Percentiles rank a stretch among this genome's conserved stretches.
Conservation (phyloP, 2,329 filamentous ascomycete genomes). For the Aspergillus phoenicis region DNA sequence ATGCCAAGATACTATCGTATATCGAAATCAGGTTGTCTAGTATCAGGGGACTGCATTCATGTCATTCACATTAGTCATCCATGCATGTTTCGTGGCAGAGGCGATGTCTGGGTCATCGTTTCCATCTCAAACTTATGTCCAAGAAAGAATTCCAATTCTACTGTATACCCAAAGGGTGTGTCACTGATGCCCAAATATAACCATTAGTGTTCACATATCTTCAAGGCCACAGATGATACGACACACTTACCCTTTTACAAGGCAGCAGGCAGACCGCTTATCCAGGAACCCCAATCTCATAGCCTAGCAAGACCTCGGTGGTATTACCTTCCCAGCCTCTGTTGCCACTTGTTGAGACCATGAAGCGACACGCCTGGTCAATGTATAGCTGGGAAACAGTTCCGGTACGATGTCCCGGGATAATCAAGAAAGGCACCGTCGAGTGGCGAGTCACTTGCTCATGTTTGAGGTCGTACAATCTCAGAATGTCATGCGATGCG, state of each 20-base stretch:
- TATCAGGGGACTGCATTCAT: not conserved
- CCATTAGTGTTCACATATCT: no score
- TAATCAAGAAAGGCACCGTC: slow-evolving; percentile 90
- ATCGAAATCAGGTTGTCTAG: not conserved
- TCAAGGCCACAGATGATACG: no score
- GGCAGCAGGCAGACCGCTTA: slow-evolving; percentile 10
- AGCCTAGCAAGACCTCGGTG: slow-evolving; percentile 90
- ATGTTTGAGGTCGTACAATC: slow-evolving; percentile 83
- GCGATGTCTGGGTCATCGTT: not conserved
- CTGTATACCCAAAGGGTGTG: no score
- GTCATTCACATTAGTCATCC: not conserved
- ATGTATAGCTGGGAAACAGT: slow-evolving; percentile 85
- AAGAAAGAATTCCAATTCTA: no score
- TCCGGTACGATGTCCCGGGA: slow-evolving; percentile 85
- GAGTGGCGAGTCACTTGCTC: slow-evolving; percentile 69
- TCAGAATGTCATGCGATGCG: slow-evolving; percentile 88
- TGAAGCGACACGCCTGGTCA: slow-evolving; percentile 84
- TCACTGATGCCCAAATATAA: no score
- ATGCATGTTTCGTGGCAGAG: not conserved
- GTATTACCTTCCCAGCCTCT: slow-evolving; percentile 89
- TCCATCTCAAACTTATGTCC: no score
- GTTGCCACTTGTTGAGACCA: slow-evolving; percentile 90
- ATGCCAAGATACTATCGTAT: no score
- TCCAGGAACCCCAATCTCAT: slow-evolving; percentile 71
- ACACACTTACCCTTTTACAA: not conserved